Evolutionary conservation across 345 rosid species (phyloP).

Genomic region (Populus nigra): DNA sequence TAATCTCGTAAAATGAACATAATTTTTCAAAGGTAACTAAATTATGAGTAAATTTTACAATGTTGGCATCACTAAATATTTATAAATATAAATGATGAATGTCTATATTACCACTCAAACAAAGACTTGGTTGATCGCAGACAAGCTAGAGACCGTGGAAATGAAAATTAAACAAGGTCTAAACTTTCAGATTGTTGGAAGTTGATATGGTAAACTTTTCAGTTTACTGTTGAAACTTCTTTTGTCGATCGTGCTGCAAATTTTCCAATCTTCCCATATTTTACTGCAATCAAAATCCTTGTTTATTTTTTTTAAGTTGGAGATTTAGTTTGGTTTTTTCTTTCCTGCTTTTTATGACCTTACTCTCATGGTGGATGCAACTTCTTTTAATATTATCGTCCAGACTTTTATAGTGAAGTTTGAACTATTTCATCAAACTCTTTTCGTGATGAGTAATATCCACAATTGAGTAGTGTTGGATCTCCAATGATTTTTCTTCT

Average conservation of each 20-base stretch:
- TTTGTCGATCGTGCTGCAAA: neutral
- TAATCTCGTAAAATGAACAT: neutral
- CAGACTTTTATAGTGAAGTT: no score
- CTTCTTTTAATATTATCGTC: fast-evolving
- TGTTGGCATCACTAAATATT: neutral
- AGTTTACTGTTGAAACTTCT: neutral
- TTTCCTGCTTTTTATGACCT: no score
- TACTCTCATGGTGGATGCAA: fast-evolving
- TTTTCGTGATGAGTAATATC: no score
- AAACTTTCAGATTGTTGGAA: neutral
- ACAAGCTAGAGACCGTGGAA: neutral
- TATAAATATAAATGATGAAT: no score
- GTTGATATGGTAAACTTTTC: neutral
- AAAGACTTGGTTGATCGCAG: neutral
- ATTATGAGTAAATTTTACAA: neutral
- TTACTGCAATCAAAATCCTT: no score
- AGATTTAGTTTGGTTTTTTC: no score
- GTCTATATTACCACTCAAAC: no score
- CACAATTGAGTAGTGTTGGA: no score
- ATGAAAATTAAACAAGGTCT: neutral
- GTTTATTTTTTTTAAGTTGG: no score
- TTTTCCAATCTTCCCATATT: no score
- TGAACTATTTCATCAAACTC: fast-evolving
- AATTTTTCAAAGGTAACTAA: neutral
- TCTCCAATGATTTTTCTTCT: no score